Evolutionary conservation across 352 stramenopile genomes (phyloP).

Genomic region (Phytophthora hybrid): DNA sequence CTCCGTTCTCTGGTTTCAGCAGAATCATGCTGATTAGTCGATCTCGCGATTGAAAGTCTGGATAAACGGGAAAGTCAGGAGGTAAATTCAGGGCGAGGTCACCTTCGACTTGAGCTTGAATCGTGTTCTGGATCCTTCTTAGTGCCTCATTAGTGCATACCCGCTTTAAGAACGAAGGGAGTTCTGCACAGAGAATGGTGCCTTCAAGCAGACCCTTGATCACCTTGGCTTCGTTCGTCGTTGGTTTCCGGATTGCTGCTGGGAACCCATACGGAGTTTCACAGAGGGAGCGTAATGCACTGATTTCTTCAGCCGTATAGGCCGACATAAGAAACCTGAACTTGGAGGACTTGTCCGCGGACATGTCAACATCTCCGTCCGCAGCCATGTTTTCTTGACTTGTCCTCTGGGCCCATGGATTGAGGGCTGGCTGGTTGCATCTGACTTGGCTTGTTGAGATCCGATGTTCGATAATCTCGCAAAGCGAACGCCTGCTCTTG

Average conservation of each 20-base stretch:
- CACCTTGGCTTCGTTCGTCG: neutral
- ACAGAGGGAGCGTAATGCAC: neutral
- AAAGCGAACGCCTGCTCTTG: neutral
- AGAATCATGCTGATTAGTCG: neutral
- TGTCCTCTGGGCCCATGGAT: too few relatives aligned
- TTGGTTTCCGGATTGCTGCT: neutral
- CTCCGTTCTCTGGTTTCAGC: neutral
- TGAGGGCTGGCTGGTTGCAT: neutral
- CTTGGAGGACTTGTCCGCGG: neutral
- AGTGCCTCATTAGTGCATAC: neutral
- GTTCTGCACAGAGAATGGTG: neutral
- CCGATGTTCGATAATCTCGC: neutral
- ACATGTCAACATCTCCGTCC: neutral
- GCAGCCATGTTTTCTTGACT: neutral
- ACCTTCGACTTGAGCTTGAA: constrained; percentile 17
- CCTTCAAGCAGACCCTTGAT: neutral
- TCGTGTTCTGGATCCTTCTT: constrained; percentile 10
- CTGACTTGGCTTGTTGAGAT: neutral
- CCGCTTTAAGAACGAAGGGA: neutral
- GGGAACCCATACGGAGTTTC: neutral
- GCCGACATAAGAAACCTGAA: neutral
- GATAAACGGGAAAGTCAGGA: constrained; percentile 1
- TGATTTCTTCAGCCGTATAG: neutral
- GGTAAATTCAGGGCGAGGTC: constrained; percentile 6
- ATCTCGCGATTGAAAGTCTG: constrained; percentile 2